Evolutionary conservation across 371 early-diverging fungal genomes (phyloP).

Genomic region (Mortierella sp.): DNA sequence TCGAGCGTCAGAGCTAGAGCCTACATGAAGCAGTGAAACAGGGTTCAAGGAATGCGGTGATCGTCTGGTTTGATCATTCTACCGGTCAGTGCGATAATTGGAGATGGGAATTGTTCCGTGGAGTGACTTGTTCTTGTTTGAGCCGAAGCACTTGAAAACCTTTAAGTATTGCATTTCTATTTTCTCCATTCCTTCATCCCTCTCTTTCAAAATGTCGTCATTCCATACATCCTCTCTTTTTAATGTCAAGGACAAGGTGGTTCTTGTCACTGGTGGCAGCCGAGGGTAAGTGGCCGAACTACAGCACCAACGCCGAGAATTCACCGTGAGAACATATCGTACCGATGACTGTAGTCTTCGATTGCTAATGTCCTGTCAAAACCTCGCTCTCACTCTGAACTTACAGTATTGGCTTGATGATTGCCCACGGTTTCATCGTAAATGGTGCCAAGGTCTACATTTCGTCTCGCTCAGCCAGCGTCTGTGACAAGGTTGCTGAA

Average conservation of each 20-base stretch:
- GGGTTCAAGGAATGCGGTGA: too few relatives aligned
- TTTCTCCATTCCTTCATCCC: neutral
- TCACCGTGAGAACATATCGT: too few relatives aligned
- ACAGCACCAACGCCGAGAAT: neutral
- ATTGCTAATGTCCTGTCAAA: neutral
- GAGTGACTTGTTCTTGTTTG: neutral
- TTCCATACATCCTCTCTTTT: conserved; percentile 67
- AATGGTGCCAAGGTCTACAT: conserved; percentile 86
- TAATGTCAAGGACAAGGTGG: conserved; percentile 87
- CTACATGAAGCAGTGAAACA: too few relatives aligned
- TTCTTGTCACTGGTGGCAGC: conserved; percentile 93
- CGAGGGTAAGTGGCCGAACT: conserved; percentile 63
- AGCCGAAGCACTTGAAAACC: neutral
- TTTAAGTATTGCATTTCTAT: neutral
- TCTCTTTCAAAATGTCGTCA: conserved; percentile 38
- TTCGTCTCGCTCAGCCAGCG: conserved; percentile 72
- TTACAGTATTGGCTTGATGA: conserved; percentile 75
- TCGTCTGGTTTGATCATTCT: neutral
- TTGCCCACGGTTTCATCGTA: conserved; percentile 78
- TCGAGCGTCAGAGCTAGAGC: neutral
- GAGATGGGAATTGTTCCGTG: neutral
- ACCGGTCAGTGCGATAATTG: neutral
- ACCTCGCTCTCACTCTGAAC: neutral
- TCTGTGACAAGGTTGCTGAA: conserved; percentile 74
- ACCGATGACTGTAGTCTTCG: too few relatives aligned